These are phyloP conservation scores for Mortierella sp. DNA, from an alignment of 371 early-diverging fungal species.

Conservation along the genomic window DNA sequence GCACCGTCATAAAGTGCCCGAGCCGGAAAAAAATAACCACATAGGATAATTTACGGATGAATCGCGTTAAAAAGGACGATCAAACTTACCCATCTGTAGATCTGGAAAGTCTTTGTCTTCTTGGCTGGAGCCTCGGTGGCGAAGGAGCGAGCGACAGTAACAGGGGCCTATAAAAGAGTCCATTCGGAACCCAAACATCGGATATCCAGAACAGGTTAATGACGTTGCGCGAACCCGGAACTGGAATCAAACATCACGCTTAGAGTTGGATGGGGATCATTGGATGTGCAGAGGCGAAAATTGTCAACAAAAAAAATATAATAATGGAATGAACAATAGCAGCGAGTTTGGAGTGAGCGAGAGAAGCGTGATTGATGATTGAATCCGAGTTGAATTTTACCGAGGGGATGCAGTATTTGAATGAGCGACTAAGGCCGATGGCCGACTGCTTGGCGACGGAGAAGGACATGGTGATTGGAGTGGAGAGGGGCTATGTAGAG, in stretches of 20 bases:
- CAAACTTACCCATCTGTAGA: slow-evolving; percentile 85
- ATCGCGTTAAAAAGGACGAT: background rate
- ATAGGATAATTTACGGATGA: too few relatives aligned
- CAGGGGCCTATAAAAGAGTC: slow-evolving; percentile 20
- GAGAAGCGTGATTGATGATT: background rate
- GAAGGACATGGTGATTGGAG: slow-evolving; percentile 33
- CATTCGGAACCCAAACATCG: background rate
- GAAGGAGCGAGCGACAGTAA: slow-evolving; percentile 39
- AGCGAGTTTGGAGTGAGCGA: background rate
- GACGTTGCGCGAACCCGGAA: slow-evolving; percentile 21
- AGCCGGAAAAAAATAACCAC: slow-evolving; percentile 6
- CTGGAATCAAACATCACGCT: background rate
- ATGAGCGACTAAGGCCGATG: slow-evolving; percentile 45
- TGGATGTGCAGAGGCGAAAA: background rate
- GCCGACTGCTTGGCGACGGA: slow-evolving; percentile 45
- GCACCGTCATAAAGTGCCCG: too few relatives aligned
- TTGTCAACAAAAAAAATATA: background rate
- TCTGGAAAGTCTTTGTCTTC: slow-evolving; percentile 78
- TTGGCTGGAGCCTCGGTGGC: slow-evolving; percentile 48
- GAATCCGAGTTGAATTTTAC: slow-evolving; percentile 10
- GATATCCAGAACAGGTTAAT: slow-evolving; percentile 17
- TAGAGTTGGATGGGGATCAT: too few relatives aligned
- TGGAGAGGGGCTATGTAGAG: slow-evolving; percentile 8
- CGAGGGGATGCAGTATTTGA: slow-evolving; percentile 48
- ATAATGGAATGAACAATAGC: background rate